A percentile compares a stretch with the other conserved stretches of the same genome.
phyloP scores from a whole-genome alignment of 2,329 filamentous ascomycete genomes.

The Meredithiella fracta region DNA sequence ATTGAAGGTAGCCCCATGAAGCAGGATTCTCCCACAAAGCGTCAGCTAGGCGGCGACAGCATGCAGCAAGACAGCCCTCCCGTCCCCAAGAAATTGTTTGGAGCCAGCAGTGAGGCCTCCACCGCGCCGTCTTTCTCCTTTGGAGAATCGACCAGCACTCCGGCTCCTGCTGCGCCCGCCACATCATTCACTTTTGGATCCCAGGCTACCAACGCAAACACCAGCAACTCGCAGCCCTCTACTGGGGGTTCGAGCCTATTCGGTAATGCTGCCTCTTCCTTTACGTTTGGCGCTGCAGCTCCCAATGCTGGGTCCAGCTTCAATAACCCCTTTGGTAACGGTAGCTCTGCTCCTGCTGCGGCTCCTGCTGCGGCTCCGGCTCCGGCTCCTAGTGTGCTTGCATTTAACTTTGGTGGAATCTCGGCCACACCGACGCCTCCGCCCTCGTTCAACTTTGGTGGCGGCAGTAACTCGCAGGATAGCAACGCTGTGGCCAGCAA shows the following conservation, averaged over 20 bases:
- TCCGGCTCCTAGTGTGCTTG: slow-evolving; percentile 15
- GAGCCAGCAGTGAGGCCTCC: slow-evolving; percentile 3
- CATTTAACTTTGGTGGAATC: slow-evolving; percentile 26
- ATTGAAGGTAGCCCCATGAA: slow-evolving; percentile 30
- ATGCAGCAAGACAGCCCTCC: slow-evolving; percentile 14
- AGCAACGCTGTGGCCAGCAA: slow-evolving; percentile 19
- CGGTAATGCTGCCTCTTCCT: slow-evolving; percentile 18
- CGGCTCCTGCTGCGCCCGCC: slow-evolving; percentile 10
- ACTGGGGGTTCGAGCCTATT: slow-evolving; percentile 20
- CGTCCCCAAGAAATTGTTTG: slow-evolving; percentile 16
- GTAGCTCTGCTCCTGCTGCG: neutral
- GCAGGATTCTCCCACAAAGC: slow-evolving; percentile 21
- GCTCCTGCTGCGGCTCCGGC: too few species aligned
- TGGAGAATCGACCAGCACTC: slow-evolving; percentile 17
- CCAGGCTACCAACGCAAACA: slow-evolving; percentile 8
- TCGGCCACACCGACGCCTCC: slow-evolving; percentile 6
- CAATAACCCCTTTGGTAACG: slow-evolving; percentile 25
- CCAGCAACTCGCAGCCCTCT: slow-evolving; percentile 8
- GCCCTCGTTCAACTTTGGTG: slow-evolving; percentile 14
- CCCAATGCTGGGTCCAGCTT: slow-evolving; percentile 18
- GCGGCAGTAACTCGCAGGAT: slow-evolving; percentile 12
- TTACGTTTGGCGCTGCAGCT: slow-evolving; percentile 13
- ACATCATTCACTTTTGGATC: slow-evolving; percentile 26
- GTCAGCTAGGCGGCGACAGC: slow-evolving; percentile 5
- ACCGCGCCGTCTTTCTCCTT: slow-evolving; percentile 23